These are phyloP conservation scores for Claviceps fusiformis DNA, from an alignment of 2,329 filamentous ascomycete species.

Conservation along the genomic window DNA sequence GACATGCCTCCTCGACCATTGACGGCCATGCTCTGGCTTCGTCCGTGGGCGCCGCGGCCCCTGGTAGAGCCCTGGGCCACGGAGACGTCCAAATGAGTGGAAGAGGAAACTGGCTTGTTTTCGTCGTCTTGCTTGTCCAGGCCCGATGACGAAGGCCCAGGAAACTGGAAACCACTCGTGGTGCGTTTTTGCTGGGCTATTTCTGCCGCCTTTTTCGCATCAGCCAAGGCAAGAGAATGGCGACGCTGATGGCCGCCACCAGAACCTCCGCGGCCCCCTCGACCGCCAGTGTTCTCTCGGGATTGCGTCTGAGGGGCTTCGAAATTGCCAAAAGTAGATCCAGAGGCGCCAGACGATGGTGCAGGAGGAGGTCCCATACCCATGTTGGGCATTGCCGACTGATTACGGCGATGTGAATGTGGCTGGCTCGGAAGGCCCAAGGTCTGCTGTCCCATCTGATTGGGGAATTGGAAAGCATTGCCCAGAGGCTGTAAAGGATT, in stretches of 20 bases:
- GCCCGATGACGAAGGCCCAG: slow-evolving; percentile 55
- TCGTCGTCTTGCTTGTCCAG: slow-evolving; percentile 46
- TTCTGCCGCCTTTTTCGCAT: slow-evolving; percentile 96
- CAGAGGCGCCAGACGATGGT: slow-evolving; percentile 80
- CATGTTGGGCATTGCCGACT: slow-evolving; percentile 90
- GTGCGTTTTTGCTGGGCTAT: slow-evolving; percentile 93
- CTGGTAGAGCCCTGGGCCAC: slow-evolving; percentile 30
- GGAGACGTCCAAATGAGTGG: slow-evolving; percentile 19
- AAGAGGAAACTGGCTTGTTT: slow-evolving; percentile 18
- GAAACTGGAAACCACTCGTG: slow-evolving; percentile 89
- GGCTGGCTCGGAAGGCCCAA: slow-evolving; percentile 69
- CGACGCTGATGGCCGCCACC: slow-evolving; percentile 77
- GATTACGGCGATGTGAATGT: slow-evolving; percentile 87
- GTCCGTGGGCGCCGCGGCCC: slow-evolving; percentile 48
- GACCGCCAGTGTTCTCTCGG: slow-evolving; percentile 30
- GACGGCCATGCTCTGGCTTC: slow-evolving; percentile 85
- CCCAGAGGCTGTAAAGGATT: slow-evolving; percentile 70
- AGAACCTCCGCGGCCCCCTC: slow-evolving; percentile 54
- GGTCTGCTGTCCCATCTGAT: slow-evolving; percentile 60
- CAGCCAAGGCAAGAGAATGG: slow-evolving; percentile 85
- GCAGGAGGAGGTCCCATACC: slow-evolving; percentile 79
- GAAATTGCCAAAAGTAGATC: slow-evolving; percentile 66
- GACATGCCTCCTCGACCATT: slow-evolving; percentile 53
- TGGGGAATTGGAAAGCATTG: slow-evolving; percentile 81
- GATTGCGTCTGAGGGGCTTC: slow-evolving; percentile 36